These are phyloP conservation scores for Rhizophora mangle DNA, from an alignment of 345 rosid species.

Conservation along the genomic window DNA sequence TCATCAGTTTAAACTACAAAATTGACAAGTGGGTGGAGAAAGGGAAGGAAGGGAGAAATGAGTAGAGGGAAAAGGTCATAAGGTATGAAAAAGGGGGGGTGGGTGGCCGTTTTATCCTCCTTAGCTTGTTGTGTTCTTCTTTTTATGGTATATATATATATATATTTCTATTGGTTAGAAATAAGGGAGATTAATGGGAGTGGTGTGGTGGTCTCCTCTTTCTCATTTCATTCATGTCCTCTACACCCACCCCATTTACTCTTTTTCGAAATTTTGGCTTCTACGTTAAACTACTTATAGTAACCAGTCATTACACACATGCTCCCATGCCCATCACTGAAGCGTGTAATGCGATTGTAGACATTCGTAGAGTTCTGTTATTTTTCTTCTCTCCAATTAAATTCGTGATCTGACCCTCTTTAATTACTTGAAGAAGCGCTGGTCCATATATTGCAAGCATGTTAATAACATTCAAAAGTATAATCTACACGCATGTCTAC, in stretches of 20 bases:
- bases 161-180: background rate
- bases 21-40: background rate
- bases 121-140: background rate
- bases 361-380: conserved; percentile 15
- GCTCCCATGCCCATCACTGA: conserved; percentile 21
- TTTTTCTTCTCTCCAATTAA: background rate
- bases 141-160: background rate
- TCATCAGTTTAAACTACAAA: background rate
- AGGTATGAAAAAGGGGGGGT: conserved; percentile 23
- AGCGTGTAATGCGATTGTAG: conserved; percentile 39
- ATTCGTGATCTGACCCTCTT: too few species aligned
- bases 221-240: too few species aligned
- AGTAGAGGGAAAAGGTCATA: conserved; percentile 6
- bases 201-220: too few species aligned
- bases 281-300: conserved; percentile 13
- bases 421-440: too few species aligned
- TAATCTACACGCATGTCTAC: too few species aligned
- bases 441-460: too few species aligned
- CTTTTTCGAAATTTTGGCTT: background rate
- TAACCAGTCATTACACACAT: too few species aligned
- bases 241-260: too few species aligned
- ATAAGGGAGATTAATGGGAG: background rate
- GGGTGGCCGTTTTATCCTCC: conserved; percentile 20
- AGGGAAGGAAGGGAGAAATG: background rate
- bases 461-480: too few species aligned